phyloP scores from a whole-genome alignment of 75 land plant species.

The Cupressus sempervirens region DNA sequence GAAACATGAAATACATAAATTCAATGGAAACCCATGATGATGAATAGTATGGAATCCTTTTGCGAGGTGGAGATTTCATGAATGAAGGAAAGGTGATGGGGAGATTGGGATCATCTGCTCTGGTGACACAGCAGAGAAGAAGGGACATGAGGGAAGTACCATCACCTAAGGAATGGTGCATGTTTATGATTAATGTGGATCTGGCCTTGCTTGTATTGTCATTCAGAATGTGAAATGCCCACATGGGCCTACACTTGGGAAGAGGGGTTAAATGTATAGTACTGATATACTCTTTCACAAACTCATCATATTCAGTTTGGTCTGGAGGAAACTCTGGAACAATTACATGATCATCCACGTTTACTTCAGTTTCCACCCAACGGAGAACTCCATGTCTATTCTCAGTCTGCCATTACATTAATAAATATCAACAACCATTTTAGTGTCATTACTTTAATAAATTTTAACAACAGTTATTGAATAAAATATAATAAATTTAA shows the following conservation, averaged over 20 bases:
- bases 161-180: not conserved
- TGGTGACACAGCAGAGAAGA: not conserved
- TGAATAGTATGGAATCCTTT: not conserved
- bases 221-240: no score
- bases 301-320: not conserved
- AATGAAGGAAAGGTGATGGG: not conserved
- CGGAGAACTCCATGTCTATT: no score
- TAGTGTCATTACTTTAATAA: no score
- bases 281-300: no score
- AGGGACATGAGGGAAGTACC: constrained; percentile 3
- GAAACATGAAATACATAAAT: not conserved
- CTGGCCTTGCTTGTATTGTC: no score
- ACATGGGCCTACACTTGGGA: no score
- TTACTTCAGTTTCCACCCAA: constrained; percentile 19
- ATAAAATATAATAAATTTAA: not conserved
- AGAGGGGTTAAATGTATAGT: no score
- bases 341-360: no score
- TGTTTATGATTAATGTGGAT: no score
- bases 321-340: constrained; percentile 33
- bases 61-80: not conserved
- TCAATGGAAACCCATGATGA: not conserved
- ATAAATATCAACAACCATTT: no score
- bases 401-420: no score
- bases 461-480: no score
- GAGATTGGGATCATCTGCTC: not conserved